Conservation (phyloP, 495 filamentous ascomycete genomes). For the Tuber brumale region DNA sequence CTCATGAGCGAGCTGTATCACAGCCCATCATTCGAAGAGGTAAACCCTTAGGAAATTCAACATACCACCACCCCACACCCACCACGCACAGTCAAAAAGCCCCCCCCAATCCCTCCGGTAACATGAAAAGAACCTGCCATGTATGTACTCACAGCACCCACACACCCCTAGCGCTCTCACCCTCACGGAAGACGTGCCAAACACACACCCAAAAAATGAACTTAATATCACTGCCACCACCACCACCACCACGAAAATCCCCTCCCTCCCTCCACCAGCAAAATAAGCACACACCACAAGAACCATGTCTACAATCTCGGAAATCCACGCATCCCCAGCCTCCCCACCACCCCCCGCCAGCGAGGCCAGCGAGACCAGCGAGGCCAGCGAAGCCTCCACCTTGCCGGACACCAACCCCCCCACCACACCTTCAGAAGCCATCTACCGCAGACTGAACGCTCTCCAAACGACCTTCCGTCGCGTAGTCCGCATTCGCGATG, state of each 20-base stretch:
- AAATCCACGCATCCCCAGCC: not conserved
- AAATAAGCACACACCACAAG: not conserved
- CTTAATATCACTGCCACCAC: not conserved
- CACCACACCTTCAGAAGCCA: not conserved
- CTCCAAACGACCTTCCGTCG: not conserved
- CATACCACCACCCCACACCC: not conserved
- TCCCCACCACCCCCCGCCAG: not conserved
- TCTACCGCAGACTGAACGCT: not conserved
- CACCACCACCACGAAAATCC: not conserved
- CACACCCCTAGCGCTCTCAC: no score
- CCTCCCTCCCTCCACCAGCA: not conserved
- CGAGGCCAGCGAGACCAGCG: not conserved
- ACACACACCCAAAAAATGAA: not conserved
- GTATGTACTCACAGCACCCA: not conserved
- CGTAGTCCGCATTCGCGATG: not conserved
- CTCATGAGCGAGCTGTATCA: not conserved
- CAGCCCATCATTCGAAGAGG: not conserved
- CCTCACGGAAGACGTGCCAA: not conserved
- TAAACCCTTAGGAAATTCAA: not conserved
- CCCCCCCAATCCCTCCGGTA: not conserved
- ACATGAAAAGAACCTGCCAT: not conserved
- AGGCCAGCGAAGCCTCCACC: not conserved
- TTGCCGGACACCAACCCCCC: not conserved
- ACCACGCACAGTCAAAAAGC: not conserved
- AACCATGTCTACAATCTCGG: not conserved